Percentiles rank a stretch among this genome's conserved stretches.
Conservation (phyloP, 768 basidiomycete genomes). For the Panaeolus papilionaceus region DNA sequence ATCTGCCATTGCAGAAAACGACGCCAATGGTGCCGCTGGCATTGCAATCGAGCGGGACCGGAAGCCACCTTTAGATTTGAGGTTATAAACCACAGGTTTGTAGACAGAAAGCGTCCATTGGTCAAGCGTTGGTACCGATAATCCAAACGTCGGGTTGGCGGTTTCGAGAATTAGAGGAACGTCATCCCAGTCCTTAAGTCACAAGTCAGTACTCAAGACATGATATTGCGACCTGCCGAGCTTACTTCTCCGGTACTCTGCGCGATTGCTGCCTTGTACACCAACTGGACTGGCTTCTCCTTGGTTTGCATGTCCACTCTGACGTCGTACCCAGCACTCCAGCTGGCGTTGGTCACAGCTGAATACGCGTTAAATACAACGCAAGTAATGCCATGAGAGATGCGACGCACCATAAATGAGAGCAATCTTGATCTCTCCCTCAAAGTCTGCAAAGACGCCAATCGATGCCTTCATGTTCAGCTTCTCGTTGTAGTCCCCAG, state of each 20-base stretch:
- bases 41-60: conserved; percentile 13
- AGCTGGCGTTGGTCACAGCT: conserved; percentile 32
- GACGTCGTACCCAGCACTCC: conserved; percentile 45
- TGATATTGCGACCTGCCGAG: neutral
- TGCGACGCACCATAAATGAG: conserved; percentile 42
- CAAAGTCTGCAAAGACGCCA: conserved; percentile 42
- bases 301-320: conserved; percentile 44
- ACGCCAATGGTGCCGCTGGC: neutral
- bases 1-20: neutral
- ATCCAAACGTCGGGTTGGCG: conserved; percentile 41
- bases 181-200: conserved; percentile 39
- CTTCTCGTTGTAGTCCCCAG: conserved; percentile 23
- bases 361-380: neutral
- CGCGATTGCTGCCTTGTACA: conserved; percentile 46
- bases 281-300: conserved; percentile 37
- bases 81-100: conserved; percentile 10
- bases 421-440: conserved; percentile 42
- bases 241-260: conserved; percentile 44
- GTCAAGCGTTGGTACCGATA: conserved; percentile 37
- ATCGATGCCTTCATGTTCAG: conserved; percentile 37
- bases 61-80: neutral
- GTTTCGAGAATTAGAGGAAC: conserved; percentile 33
- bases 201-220: conserved; percentile 18
- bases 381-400: neutral
- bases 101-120: conserved; percentile 38